Percentiles rank a stretch among this genome's conserved stretches.
These are phyloP conservation scores for Flaveria brownii DNA, from an alignment of 129 eudicot genomes.

Conservation along the genomic window DNA sequence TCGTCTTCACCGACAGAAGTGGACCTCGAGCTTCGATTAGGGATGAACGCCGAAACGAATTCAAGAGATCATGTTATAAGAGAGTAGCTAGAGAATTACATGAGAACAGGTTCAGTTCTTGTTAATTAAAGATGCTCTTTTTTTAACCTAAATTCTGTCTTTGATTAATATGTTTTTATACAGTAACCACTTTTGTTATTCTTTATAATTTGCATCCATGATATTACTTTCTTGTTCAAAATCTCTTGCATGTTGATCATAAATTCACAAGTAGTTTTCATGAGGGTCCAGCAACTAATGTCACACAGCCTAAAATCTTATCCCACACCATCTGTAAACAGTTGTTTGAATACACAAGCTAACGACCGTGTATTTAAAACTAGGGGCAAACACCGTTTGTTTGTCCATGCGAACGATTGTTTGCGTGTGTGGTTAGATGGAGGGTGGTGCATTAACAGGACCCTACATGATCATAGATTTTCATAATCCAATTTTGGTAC, in stretches of 20 bases:
- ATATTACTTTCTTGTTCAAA: conserved; percentile 1
- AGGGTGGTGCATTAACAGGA: no score
- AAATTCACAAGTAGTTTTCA: not conserved
- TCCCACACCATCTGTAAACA: no score
- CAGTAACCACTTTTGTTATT: not conserved
- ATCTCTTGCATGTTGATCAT: not conserved
- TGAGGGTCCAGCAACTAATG: not conserved
- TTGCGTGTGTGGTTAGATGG: no score
- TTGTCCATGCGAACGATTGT: no score
- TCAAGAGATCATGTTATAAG: conserved; percentile 9
- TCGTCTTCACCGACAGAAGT: conserved; percentile 32
- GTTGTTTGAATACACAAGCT: no score
- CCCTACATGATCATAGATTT: not conserved
- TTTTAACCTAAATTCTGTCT: not conserved
- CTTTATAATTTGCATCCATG: not conserved
- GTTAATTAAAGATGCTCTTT: not conserved
- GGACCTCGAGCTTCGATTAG: conserved; percentile 64
- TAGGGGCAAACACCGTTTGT: no score
- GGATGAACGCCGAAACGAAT: conserved; percentile 31
- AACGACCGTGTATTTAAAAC: no score
- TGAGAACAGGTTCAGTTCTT: not conserved
- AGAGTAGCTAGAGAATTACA: not conserved
- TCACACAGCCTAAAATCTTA: no score
- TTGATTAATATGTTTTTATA: not conserved
- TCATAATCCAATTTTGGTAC: not conserved